Evolutionary conservation across 129 eudicot species (phyloP), one percentile per base, ranked within the genome.

Genomic region (Flaveria sonorensis): DNA sequence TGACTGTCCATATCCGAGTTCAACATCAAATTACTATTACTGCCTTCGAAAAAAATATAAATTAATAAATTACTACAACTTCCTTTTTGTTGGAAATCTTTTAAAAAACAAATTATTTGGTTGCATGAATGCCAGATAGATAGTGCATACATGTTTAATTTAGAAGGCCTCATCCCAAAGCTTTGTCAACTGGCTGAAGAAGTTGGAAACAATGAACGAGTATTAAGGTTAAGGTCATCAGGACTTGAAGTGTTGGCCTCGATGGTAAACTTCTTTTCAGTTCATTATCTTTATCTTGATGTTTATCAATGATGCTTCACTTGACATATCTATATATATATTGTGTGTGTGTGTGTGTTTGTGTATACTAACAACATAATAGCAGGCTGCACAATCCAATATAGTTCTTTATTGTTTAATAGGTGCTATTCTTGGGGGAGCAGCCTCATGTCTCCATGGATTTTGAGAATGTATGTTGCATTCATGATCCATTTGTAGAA

Each of bases 101-200:
- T 57, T 57, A 3, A 60, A 60, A 60, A 60, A 11, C 7, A 23
- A 60, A 4, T 60, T 60, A 60, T 24, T 12, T 60, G 66, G 39
- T 55, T 55, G 62, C 26, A 19, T 19, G 28, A 55, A 19, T n/a
- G 62, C 62, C 87, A 91, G 97, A 77, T 81, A 73, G 97, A 87
- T 39, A 71, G 87, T 69, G 84, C 92, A 2, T 87, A 89, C 75
- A 89, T 88, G 97, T 87, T 91, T 89, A 91, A 87, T 86, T 69
- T 89, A 70, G 97, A 91, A 89, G 97, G 90, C 48, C 88, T 89
- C 60, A 89, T 91, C 66, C 95, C 90, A 23, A 91, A 89, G 79
- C 92, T 91, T 73, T 87, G 95, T 80, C 89, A 79, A 75, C 77
- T 91, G 73, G 88, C 92, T 73, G 92, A 84, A 85, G 97, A 91